Evolutionary conservation across 306 rosid species (phyloP), one percentile per base, ranked within the genome.

Genomic region (Vachellia pachyceras): DNA sequence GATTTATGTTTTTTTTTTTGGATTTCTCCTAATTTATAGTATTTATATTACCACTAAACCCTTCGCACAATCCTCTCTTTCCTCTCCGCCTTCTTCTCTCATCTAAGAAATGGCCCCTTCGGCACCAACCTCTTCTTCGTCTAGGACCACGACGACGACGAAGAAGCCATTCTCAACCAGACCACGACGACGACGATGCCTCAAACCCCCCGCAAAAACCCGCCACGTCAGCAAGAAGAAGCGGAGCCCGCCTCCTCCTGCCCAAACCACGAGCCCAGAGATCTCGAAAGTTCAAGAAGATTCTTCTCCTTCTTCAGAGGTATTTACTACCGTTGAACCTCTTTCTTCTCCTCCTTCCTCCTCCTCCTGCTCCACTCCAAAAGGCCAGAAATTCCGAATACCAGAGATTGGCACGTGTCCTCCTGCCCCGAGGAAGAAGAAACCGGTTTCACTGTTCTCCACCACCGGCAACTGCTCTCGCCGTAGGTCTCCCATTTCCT

Each of bases 361-460:
- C 52, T 82, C 86, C 1, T 69, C 85, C 3, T 94, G 97, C 75
- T 92, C 94, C 10, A 95, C 98, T 1, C 98, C 98, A 4, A 95
- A 90, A 85, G 97, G 91, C 20, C 84, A 91, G 75, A 91, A 88
- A 70, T 90, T 84, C 57, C 83, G 91, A 71, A 92, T 95, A 82
- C 98, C 98, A 8, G 94, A 91, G 83, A 83, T 89, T 76, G 65
- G 79, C 37, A 89, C 97, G 23, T 95, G 98, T 39, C 98, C 98
- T 1, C 95, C 98, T 44, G 97, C 97, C 7, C 98, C 98, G 6
- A 92, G 88, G 90, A 95, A 95, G 84, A 92, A 95, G 90, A 95
- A 91, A 83, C 91, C 68, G 79, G 89, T 91, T 7, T 66, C 71
- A 82, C 84, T 89, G 6, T 46, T 82, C 22, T 85, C 97, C 33